Percentiles rank a stretch among this genome's conserved stretches.
These are phyloP conservation scores for Debaryomyces nepalensis DNA, from an alignment of 1,139 yeast genomes.

Conservation along the genomic window DNA sequence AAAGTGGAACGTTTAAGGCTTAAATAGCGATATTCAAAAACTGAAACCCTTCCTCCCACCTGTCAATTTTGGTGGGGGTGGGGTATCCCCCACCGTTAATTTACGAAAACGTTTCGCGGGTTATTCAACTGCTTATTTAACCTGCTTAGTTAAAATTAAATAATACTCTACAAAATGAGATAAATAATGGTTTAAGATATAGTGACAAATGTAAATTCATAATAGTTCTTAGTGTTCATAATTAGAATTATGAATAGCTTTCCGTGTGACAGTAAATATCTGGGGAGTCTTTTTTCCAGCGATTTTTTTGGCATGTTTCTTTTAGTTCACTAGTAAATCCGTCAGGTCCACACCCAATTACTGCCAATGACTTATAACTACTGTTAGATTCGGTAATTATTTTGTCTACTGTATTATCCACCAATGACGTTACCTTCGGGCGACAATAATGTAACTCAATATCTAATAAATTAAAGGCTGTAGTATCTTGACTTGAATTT, in stretches of 20 bases:
- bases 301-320: conserved; percentile 31
- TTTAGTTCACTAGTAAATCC: conserved; percentile 32
- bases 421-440: background rate
- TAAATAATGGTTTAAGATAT: too few species aligned
- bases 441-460: background rate
- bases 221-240: too few species aligned
- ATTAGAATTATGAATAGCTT: conserved; percentile 8
- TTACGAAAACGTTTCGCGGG: too few species aligned
- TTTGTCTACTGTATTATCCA: background rate
- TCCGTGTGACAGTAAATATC: conserved; percentile 44
- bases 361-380: conserved; percentile 34
- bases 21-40: too few species aligned
- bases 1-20: too few species aligned
- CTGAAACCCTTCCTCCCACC: too few species aligned
- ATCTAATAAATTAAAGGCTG: background rate
- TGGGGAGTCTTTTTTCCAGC: conserved; percentile 33
- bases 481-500: background rate
- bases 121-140: too few species aligned
- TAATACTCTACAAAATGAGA: too few species aligned
- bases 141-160: too few species aligned
- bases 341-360: conserved; percentile 45
- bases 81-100: conserved; percentile 2
- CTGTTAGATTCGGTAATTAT: background rate
- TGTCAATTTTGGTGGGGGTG: conserved; percentile 4
- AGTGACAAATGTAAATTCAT: too few species aligned